A percentile compares a stretch with the other conserved stretches of the same genome.
phyloP scores from a whole-genome alignment of 1,139 yeast species.

The Kluyveromyces sp. region DNA sequence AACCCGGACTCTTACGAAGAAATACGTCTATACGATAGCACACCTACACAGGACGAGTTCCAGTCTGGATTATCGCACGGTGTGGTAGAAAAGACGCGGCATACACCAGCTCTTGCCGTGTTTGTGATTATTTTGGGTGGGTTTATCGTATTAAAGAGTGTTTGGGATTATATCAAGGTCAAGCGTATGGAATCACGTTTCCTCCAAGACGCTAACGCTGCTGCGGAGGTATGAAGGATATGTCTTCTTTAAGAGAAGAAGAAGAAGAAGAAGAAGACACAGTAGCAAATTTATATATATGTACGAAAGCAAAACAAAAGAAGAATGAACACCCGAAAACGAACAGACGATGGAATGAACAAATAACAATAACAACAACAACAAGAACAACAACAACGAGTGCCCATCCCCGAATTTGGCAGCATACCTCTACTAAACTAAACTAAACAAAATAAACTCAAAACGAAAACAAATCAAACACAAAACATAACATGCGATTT shows the following conservation, averaged over 20 bases:
- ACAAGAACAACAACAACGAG: too few species aligned
- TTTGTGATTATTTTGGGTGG: conserved; percentile 45
- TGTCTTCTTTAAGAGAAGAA: too few species aligned
- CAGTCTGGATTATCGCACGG: conserved; percentile 36
- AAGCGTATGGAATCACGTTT: conserved; percentile 55
- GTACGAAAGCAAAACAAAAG: too few species aligned
- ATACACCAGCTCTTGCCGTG: conserved; percentile 29
- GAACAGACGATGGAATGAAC: too few species aligned
- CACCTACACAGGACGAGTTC: conserved; percentile 37
- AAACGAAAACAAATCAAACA: neutral
- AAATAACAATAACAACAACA: too few species aligned
- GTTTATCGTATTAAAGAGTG: conserved; percentile 56
- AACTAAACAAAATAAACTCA: too few species aligned
- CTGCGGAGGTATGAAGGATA: neutral
- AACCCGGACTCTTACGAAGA: conserved; percentile 53
- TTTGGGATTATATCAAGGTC: conserved; percentile 67
- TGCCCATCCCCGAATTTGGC: too few species aligned
- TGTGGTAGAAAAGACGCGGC: conserved; percentile 33
- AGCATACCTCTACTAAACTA: too few species aligned
- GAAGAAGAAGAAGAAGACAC: too few species aligned
- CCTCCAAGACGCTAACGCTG: conserved; percentile 14
- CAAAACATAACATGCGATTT: neutral
- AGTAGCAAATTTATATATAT: too few species aligned
- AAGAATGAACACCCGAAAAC: too few species aligned
- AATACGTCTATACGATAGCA: conserved; percentile 24